Percentiles rank a stretch among this genome's conserved stretches.
These are phyloP conservation scores for Alisma plantagoaquatica DNA, from an alignment of 106 monocot species.

Conservation along the genomic window DNA sequence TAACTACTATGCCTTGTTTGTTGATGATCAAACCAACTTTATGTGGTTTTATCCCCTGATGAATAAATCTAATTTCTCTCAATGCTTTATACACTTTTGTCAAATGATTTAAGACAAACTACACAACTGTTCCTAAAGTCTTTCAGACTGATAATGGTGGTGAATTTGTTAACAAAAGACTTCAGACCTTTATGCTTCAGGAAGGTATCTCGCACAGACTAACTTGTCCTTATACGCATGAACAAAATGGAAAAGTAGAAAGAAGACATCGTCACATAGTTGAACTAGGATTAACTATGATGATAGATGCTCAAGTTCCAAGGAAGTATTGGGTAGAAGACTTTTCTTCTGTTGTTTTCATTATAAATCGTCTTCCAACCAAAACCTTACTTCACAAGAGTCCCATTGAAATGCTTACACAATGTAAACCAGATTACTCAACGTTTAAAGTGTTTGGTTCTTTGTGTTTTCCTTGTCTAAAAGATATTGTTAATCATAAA, in stretches of 20 bases:
- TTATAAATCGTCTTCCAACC: conserved; percentile 6
- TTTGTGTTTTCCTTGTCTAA: not conserved
- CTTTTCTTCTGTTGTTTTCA: not conserved
- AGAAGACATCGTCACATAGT: not conserved
- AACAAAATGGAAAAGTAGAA: not conserved
- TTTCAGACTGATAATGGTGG: conserved; percentile 2
- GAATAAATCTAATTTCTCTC: not conserved
- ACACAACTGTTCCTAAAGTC: not conserved
- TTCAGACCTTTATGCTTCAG: not conserved
- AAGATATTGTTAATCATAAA: not conserved
- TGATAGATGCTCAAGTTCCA: conserved; percentile 1
- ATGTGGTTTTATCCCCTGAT: not conserved
- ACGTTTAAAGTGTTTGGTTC: not conserved
- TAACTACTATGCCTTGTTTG: too few species aligned
- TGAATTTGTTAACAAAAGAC: not conserved
- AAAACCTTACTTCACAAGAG: not conserved
- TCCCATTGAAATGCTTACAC: not conserved
- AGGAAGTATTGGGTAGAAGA: conserved; percentile 1
- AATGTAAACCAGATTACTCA: not conserved
- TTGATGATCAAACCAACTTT: not conserved
- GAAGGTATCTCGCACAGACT: not conserved
- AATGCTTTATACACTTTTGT: too few species aligned
- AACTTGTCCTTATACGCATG: not conserved
- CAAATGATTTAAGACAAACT: not conserved
- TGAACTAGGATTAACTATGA: not conserved